These are phyloP conservation scores for Auriscalpium orientale DNA, from an alignment of 768 basidiomycete species.

Conservation along the genomic window DNA sequence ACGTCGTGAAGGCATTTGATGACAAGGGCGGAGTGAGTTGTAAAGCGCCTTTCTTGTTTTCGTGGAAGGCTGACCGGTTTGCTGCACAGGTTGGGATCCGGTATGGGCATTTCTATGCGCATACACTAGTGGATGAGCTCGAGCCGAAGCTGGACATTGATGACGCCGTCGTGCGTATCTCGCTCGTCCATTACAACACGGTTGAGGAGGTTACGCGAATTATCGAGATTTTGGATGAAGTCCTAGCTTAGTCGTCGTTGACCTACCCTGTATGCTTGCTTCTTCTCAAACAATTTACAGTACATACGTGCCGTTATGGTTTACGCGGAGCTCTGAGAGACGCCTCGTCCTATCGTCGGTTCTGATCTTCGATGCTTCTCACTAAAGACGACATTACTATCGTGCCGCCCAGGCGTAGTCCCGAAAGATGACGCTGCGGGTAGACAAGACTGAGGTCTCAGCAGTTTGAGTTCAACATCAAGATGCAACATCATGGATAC, in stretches of 20 bases:
- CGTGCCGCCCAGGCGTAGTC: no score
- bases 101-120: slow-evolving; percentile 75
- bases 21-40: slow-evolving; percentile 49
- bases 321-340: no score
- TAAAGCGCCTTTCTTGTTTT: background rate
- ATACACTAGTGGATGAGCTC: slow-evolving; percentile 47
- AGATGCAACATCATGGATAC: no score
- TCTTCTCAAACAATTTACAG: no score
- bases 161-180: slow-evolving; percentile 69
- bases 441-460: no score
- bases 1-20: slow-evolving; percentile 61
- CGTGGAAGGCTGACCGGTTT: background rate
- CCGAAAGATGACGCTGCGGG: no score
- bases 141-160: slow-evolving; percentile 48
- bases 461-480: no score
- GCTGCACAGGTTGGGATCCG: slow-evolving; percentile 65
- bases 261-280: no score
- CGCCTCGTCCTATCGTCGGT: no score
- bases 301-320: no score
- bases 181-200: slow-evolving; percentile 76
- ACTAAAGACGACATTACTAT: no score
- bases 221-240: slow-evolving; percentile 45
- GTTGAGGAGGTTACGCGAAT: slow-evolving; percentile 59
- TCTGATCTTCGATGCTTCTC: no score
- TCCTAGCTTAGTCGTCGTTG: slow-evolving; percentile 23